A percentile compares a stretch with the other conserved stretches of the same genome.
These are phyloP conservation scores for Hemisphaericaspora xylofermentans DNA, from an alignment of 1,139 yeast species.

Conservation along the genomic window DNA sequence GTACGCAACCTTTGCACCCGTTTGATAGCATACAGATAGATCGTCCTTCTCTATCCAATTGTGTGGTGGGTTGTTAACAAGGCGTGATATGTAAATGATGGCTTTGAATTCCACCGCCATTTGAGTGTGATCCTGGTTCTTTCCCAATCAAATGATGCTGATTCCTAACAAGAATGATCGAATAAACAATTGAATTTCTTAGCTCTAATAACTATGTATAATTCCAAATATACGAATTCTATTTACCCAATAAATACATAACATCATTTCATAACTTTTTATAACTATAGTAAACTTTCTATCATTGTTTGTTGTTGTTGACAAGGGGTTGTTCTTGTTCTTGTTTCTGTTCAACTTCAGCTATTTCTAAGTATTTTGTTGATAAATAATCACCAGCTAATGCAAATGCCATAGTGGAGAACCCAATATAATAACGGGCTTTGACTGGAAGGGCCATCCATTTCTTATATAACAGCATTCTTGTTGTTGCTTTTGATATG, in stretches of 20 bases:
- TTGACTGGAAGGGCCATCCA: constrained; percentile 53
- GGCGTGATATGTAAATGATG: too few relatives aligned
- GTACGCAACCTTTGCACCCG: too few relatives aligned
- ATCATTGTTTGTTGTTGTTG: neutral
- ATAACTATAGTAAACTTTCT: constrained; percentile 6
- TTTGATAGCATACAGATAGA: too few relatives aligned
- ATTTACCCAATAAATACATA: neutral
- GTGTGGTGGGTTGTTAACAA: too few relatives aligned
- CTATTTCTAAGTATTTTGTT: constrained; percentile 46
- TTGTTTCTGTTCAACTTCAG: constrained; percentile 18
- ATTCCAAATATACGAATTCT: neutral
- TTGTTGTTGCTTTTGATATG: neutral
- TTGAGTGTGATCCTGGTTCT: too few relatives aligned
- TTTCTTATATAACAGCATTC: constrained; percentile 37
- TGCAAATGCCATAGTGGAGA: constrained; percentile 54
- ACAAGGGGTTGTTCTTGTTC: constrained; percentile 10
- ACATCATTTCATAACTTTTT: neutral
- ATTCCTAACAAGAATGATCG: neutral
- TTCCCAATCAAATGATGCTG: too few relatives aligned
- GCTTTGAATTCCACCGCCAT: too few relatives aligned
- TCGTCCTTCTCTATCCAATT: too few relatives aligned
- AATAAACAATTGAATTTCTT: too few relatives aligned
- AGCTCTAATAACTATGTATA: neutral
- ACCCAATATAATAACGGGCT: constrained; percentile 53
- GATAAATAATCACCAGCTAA: constrained; percentile 51